Conservation (phyloP, 139 green algal genomes). For the Coccomyxa sp. region DNA sequence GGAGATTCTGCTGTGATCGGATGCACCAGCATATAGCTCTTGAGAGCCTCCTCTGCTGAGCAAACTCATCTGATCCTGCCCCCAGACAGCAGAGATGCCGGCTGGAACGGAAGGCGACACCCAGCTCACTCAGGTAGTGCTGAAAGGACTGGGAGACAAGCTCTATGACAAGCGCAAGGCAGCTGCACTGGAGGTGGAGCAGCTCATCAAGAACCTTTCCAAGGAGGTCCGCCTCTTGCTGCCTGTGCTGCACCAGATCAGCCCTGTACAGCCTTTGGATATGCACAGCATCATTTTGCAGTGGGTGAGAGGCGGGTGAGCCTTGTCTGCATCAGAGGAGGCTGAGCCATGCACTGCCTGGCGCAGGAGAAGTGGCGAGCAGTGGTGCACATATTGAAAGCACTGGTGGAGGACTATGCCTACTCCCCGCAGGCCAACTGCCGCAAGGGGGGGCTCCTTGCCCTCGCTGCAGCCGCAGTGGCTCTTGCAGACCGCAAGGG, state of each 20-base stretch:
- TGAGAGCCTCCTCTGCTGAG: too few relatives aligned
- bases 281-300: too few relatives aligned
- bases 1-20: too few relatives aligned
- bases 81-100: too few relatives aligned
- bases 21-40: too few relatives aligned
- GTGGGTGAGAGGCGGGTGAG: too few relatives aligned
- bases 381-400: conserved; percentile 46
- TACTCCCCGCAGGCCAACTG: conserved; percentile 56
- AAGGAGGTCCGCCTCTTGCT: conserved; percentile 6
- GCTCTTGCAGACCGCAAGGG: conserved; percentile 64
- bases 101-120: neutral
- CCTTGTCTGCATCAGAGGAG: conserved; percentile 17
- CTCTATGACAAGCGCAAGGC: conserved; percentile 92
- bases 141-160: conserved; percentile 43
- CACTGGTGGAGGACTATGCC: conserved; percentile 23
- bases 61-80: too few relatives aligned
- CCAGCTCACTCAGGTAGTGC: neutral
- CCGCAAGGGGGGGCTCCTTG: conserved; percentile 91
- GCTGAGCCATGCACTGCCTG: too few relatives aligned
- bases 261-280: too few relatives aligned
- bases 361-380: conserved; percentile 38
- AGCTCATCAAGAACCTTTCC: conserved; percentile 35
- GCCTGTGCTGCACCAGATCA: too few relatives aligned
- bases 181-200: conserved; percentile 69
- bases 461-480: conserved; percentile 87